Conservation (phyloP, 805 yeast genomes). For the Lipomyces mesembrius region DNA sequence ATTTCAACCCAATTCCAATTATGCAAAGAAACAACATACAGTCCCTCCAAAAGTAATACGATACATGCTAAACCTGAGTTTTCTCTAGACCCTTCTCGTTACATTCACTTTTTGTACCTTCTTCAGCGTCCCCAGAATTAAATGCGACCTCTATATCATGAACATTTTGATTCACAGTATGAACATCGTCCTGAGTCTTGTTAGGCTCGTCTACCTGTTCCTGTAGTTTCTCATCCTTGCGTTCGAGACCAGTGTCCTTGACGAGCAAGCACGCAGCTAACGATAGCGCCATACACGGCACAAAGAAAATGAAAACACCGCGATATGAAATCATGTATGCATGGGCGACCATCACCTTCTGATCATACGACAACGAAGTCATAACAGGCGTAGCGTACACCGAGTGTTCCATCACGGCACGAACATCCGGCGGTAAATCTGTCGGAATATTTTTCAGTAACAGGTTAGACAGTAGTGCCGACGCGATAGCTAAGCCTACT, state of each 20-base stretch:
- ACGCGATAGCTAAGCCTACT: slow-evolving; percentile 56
- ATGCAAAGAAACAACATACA: too few species aligned
- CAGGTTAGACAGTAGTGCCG: slow-evolving; percentile 39
- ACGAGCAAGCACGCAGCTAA: slow-evolving; percentile 29
- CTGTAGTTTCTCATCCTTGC: slow-evolving; percentile 15
- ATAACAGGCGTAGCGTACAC: slow-evolving; percentile 32
- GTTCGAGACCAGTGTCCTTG: slow-evolving; percentile 31
- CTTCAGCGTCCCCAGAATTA: background rate
- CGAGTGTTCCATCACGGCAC: slow-evolving; percentile 17
- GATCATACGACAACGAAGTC: slow-evolving; percentile 14
- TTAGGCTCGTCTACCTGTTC: background rate
- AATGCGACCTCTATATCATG: background rate
- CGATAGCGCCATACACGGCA: slow-evolving; percentile 27
- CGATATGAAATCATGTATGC: slow-evolving; percentile 34
- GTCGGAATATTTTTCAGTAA: slow-evolving; percentile 24
- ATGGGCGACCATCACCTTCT: slow-evolving; percentile 24
- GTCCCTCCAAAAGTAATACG: too few species aligned
- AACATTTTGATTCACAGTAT: background rate
- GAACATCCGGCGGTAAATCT: slow-evolving; percentile 14
- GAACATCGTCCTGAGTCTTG: background rate
- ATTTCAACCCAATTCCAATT: too few species aligned
- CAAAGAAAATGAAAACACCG: slow-evolving; percentile 28
- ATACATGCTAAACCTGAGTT: too few species aligned
- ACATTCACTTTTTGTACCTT: background rate
- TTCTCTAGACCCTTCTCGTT: background rate